phyloP scores from a whole-genome alignment of 306 rosid genomes.

The Albizia julibrissin region DNA sequence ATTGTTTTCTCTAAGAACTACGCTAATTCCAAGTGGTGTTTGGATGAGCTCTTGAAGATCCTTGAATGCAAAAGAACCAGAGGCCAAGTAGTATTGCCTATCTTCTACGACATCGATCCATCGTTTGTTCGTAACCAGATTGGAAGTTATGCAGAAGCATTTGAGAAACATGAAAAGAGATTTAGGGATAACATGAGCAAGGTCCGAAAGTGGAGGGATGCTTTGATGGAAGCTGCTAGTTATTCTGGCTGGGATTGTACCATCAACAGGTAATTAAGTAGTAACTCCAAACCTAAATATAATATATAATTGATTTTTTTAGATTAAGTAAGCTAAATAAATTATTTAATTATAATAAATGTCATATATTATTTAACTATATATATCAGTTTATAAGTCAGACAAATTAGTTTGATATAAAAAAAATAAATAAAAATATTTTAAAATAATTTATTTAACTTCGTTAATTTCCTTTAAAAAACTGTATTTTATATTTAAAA shows the following conservation, averaged over 20 bases:
- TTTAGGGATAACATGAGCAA: conserved; percentile 1
- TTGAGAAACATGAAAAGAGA: conserved; percentile 26
- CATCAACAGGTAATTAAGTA: conserved; percentile 23
- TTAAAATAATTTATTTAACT: no score
- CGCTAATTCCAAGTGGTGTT: conserved; percentile 34
- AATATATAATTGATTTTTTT: no score
- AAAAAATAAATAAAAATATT: no score
- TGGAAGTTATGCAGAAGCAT: conserved; percentile 38
- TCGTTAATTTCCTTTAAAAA: no score
- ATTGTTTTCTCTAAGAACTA: conserved; percentile 42
- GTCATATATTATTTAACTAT: no score
- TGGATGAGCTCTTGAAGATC: conserved; percentile 42
- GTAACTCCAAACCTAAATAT: no score
- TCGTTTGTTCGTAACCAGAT: conserved; percentile 37
- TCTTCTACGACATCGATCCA: conserved; percentile 44
- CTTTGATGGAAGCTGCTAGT: conserved; percentile 43
- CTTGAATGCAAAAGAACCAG: conserved; percentile 28
- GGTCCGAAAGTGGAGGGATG: conserved; percentile 33
- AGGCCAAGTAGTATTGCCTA: conserved; percentile 33
- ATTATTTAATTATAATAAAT: no score
- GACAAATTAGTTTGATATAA: no score
- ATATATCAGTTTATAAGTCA: no score
- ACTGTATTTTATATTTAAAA: no score
- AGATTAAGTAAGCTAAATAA: no score
- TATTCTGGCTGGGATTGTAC: conserved; percentile 50